Conservation (phyloP, 805 yeast genomes). For the Candida argentea region DNA sequence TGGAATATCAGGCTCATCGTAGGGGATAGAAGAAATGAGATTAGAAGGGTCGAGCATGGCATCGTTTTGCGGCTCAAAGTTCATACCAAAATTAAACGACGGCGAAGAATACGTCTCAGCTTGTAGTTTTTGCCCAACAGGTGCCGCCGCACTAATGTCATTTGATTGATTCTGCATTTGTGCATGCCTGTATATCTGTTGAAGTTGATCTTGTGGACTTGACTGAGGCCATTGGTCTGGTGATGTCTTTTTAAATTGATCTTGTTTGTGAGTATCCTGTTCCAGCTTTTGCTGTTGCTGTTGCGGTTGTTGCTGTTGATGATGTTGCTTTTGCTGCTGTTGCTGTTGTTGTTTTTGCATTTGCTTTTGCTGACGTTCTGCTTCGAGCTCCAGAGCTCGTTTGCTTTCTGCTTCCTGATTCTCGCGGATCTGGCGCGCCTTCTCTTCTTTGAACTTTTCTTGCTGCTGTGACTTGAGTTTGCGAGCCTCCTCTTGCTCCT, state of each 20-base stretch:
- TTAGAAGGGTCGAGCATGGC: constrained; percentile 19
- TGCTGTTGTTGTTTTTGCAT: constrained; percentile 24
- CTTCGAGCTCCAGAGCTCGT: constrained; percentile 31
- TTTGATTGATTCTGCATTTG: constrained; percentile 6
- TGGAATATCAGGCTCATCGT: constrained; percentile 14
- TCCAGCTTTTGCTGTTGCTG: constrained; percentile 9
- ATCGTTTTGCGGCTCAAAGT: constrained; percentile 4
- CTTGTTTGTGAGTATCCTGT: too few relatives aligned
- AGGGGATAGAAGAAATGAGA: constrained; percentile 19
- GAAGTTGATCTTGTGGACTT: constrained; percentile 7
- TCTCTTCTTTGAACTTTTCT: constrained; percentile 6
- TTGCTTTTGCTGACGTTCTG: constrained; percentile 14
- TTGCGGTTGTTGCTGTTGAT: constrained; percentile 8
- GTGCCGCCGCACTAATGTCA: constrained; percentile 3
- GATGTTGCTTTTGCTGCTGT: constrained; percentile 16
- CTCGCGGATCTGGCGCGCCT: constrained; percentile 9
- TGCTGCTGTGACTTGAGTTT: constrained; percentile 8
- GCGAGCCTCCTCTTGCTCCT: constrained; percentile 16
- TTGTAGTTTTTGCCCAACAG: constrained; percentile 3
- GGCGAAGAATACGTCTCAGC: constrained; percentile 14
- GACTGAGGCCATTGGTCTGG: not conserved
- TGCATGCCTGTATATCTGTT: constrained; percentile 4
- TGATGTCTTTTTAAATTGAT: constrained; percentile 5
- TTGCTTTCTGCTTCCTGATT: constrained; percentile 31
- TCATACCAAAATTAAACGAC: constrained; percentile 19